These are phyloP conservation scores for Cicer bijugum DNA, from an alignment of 306 rosid species.

Conservation along the genomic window DNA sequence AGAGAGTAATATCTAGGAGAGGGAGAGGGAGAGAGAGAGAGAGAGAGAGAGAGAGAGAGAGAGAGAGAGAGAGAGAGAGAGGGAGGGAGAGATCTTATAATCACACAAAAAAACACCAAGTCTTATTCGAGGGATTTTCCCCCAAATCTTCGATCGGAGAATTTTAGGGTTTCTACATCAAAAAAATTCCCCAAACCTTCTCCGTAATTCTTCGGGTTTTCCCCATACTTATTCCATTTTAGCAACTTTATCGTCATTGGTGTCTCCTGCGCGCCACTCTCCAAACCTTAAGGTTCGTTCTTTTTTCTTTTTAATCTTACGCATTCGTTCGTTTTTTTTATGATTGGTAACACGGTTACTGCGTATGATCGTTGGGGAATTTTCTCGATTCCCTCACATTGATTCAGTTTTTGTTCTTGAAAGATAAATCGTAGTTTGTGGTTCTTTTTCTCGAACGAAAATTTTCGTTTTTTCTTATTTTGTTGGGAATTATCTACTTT, in stretches of 20 bases:
- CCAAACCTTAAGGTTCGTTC: slow-evolving; percentile 48
- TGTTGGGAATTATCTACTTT: slow-evolving; percentile 2
- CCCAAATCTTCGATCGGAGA: slow-evolving; percentile 50
- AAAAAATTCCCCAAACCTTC: slow-evolving; percentile 40
- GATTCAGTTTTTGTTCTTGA: slow-evolving; percentile 9
- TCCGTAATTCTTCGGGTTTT: slow-evolving; percentile 29
- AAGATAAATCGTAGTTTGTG: neutral
- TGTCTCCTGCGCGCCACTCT: slow-evolving; percentile 15
- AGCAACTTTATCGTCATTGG: slow-evolving; percentile 2
- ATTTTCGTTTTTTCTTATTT: slow-evolving; percentile 1
- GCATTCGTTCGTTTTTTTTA: neutral
- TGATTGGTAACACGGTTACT: slow-evolving; percentile 1
- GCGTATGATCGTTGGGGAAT: slow-evolving; percentile 10
- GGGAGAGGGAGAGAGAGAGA: neutral
- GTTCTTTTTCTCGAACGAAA: neutral
- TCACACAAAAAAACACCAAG: slow-evolving; percentile 14
- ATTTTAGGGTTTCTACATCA: slow-evolving; percentile 68
- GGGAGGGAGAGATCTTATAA: slow-evolving; percentile 3
- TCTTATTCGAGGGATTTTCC: slow-evolving; percentile 44
- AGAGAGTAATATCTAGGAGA: neutral
- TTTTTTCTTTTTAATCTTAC: slow-evolving; percentile 13
- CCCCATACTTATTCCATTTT: neutral
- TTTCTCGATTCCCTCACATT: slow-evolving; percentile 17
- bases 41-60: neutral
- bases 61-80: neutral